These are phyloP conservation scores for Acanthamoeba rhysodes DNA, from an alignment of 208 protist species.

Conservation along the genomic window DNA sequence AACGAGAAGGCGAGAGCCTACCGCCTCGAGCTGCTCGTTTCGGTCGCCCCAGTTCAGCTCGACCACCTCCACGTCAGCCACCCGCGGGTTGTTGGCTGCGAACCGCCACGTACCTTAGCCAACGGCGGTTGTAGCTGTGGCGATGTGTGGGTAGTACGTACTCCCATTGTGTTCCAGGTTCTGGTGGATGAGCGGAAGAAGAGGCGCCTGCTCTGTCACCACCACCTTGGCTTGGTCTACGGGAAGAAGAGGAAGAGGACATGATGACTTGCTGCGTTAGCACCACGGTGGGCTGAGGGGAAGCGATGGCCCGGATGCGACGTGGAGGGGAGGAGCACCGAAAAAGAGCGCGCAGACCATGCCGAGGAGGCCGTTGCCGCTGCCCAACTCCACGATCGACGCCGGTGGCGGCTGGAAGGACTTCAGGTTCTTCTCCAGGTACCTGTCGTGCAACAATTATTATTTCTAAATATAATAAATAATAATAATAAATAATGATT, in stretches of 20 bases:
- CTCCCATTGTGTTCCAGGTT: slow-evolving; percentile 51
- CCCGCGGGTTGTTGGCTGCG: not conserved
- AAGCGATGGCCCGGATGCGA: too few species aligned
- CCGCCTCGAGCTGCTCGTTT: slow-evolving; percentile 37
- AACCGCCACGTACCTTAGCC: too few species aligned
- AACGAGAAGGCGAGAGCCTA: not conserved
- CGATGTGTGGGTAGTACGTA: not conserved
- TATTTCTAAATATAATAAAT: not conserved
- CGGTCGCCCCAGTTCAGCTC: slow-evolving; percentile 69
- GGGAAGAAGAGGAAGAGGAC: not conserved
- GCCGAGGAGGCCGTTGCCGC: slow-evolving; percentile 70
- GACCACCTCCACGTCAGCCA: not conserved
- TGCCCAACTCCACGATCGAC: slow-evolving; percentile 49
- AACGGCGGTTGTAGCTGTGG: too few species aligned
- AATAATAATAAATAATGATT: not conserved
- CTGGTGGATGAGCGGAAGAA: slow-evolving; percentile 67
- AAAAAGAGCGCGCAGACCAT: slow-evolving; percentile 70
- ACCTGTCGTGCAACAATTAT: not conserved
- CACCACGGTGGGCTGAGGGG: not conserved
- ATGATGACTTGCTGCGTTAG: not conserved
- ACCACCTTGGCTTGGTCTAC: slow-evolving; percentile 50
- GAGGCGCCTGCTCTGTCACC: slow-evolving; percentile 67
- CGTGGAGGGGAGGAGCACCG: not conserved
- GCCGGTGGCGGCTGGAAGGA: slow-evolving; percentile 20
- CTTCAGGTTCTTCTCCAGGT: slow-evolving; percentile 33